These are phyloP conservation scores for Dactylellina sp. DNA, from an alignment of 2,329 filamentous ascomycete genomes.

Conservation along the genomic window DNA sequence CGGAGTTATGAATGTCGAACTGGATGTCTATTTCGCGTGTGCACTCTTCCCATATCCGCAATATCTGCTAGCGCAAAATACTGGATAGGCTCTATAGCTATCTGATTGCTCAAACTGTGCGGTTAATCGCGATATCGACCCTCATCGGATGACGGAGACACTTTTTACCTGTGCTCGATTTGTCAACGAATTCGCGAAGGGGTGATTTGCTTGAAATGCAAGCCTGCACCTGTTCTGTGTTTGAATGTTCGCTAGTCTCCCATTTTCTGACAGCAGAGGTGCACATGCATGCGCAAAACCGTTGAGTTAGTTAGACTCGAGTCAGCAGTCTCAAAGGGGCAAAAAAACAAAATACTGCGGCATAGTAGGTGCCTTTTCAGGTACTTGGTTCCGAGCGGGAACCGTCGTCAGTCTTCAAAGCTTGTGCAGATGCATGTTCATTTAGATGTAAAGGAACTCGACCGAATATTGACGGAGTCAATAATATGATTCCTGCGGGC, in stretches of 20 bases:
- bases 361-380: slow-evolving; percentile 12
- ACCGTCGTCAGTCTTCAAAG: slow-evolving; percentile 13
- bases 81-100: too few species aligned
- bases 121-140: not conserved
- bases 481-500: not conserved
- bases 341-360: not conserved
- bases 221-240: not conserved
- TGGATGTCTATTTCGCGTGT: too few species aligned
- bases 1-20: slow-evolving; percentile 10
- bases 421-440: not conserved
- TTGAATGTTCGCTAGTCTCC: not conserved
- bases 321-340: too few species aligned
- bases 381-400: slow-evolving; percentile 31
- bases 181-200: not conserved
- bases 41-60: too few species aligned
- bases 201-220: not conserved
- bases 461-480: not conserved
- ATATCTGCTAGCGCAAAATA: too few species aligned
- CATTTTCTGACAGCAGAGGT: not conserved
- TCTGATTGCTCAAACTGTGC: not conserved
- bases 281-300: not conserved
- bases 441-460: too few species aligned
- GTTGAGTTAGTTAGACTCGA: not conserved
- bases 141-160: slow-evolving; percentile 3
- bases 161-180: not conserved